These are phyloP conservation scores for Blastosporella zonata DNA, from an alignment of 1,284 basidiomycete species.

Conservation along the genomic window DNA sequence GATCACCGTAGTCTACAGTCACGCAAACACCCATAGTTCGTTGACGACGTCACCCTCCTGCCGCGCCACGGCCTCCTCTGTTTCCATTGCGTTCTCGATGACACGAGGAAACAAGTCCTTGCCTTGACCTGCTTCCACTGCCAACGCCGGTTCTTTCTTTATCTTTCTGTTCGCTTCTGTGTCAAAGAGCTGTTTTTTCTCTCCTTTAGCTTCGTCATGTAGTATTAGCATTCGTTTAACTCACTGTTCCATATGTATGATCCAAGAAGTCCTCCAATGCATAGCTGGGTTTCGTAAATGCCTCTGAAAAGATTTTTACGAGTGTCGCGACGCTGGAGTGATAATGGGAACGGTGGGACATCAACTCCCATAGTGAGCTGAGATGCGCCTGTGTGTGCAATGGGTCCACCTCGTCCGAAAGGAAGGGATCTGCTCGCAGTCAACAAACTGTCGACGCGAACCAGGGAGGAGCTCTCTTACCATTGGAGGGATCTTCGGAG, in stretches of 20 bases:
- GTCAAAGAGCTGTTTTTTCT: conserved; percentile 70
- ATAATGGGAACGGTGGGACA: conserved; percentile 81
- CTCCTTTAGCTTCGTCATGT: not conserved
- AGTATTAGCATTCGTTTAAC: conserved; percentile 27
- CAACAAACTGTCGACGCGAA: not conserved
- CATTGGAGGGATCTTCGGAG: conserved; percentile 38
- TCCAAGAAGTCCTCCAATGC: conserved; percentile 96
- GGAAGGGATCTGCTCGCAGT: conserved; percentile 69
- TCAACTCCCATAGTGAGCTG: conserved; percentile 91
- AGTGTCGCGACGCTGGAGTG: conserved; percentile 82
- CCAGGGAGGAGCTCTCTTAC: conserved; percentile 23
- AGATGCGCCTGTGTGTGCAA: conserved; percentile 77
- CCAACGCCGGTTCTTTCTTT: conserved; percentile 74
- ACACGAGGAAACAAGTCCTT: conserved; percentile 23
- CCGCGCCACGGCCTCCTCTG: conserved; percentile 11
- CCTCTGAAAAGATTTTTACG: conserved; percentile 83
- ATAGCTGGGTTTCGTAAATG: conserved; percentile 91
- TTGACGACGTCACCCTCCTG: conserved; percentile 13
- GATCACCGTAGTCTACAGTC: too few relatives aligned
- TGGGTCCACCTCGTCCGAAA: conserved; percentile 69
- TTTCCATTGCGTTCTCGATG: conserved; percentile 9
- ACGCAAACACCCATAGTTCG: conserved; percentile 40
- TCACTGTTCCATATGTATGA: conserved; percentile 89
- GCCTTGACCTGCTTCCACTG: conserved; percentile 38
- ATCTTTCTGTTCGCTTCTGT: conserved; percentile 81